Conservation (phyloP, 371 early-diverging fungal genomes). For the Blastocladiella emersonii region DNA sequence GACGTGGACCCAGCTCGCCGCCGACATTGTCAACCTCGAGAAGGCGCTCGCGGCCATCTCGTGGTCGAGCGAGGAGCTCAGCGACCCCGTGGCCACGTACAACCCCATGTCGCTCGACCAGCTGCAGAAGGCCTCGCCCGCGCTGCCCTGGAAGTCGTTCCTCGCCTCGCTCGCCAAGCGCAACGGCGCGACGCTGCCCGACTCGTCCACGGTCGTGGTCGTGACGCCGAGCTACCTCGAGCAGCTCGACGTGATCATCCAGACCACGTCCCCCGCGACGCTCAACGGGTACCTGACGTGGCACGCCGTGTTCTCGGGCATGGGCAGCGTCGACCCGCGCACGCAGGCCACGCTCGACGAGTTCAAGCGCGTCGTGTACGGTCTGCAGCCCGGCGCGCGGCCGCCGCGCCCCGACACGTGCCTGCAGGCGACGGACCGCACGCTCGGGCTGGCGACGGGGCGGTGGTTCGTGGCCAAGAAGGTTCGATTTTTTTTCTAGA, state of each 20-base stretch:
- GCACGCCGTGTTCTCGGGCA: slow-evolving; percentile 19
- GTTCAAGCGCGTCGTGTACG: slow-evolving; percentile 21
- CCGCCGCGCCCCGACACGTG: slow-evolving; percentile 33
- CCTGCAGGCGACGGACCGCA: slow-evolving; percentile 18
- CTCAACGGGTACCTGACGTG: slow-evolving; percentile 31
- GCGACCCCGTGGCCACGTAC: slow-evolving; percentile 30
- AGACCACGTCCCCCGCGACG: slow-evolving; percentile 14
- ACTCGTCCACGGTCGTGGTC: slow-evolving; percentile 16
- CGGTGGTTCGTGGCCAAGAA: slow-evolving; percentile 14
- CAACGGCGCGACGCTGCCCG: not conserved
- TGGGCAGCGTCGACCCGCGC: slow-evolving; percentile 16
- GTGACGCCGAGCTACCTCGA: slow-evolving; percentile 25
- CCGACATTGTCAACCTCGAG: slow-evolving; percentile 32
- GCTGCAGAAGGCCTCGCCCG: slow-evolving; percentile 21
- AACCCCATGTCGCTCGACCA: slow-evolving; percentile 27
- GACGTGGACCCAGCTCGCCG: slow-evolving; percentile 12
- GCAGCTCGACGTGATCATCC: slow-evolving; percentile 20
- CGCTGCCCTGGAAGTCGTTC: slow-evolving; percentile 10
- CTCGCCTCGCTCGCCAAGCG: not conserved
- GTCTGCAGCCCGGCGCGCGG: slow-evolving; percentile 22
- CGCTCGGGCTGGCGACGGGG: slow-evolving; percentile 35
- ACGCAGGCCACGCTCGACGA: slow-evolving; percentile 21
- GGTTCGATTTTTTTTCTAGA: too few species aligned
- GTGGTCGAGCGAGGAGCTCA: slow-evolving; percentile 13
- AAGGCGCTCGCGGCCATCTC: slow-evolving; percentile 22